These are phyloP conservation scores for Pichia sp. DNA, from an alignment of 1,139 yeast species.

Conservation along the genomic window DNA sequence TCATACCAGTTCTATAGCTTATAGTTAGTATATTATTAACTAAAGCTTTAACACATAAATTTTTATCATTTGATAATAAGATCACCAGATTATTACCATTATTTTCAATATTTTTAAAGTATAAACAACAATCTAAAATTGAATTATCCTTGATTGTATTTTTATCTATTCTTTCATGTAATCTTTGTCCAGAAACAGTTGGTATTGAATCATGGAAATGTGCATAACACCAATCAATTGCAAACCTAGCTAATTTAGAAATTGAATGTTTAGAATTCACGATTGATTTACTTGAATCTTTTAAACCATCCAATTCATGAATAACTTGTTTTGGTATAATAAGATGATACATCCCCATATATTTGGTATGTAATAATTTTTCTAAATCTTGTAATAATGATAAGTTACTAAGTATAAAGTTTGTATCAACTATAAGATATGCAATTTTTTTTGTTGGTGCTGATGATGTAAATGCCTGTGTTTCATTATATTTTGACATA, in stretches of 20 bases:
- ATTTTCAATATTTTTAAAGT: constrained; percentile 36
- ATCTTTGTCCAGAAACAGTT: constrained; percentile 59
- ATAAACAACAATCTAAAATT: constrained; percentile 78
- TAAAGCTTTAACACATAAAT: constrained; percentile 72
- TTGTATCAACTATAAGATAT: constrained; percentile 65
- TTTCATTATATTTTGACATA: not conserved
- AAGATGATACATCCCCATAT: constrained; percentile 38
- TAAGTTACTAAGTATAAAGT: constrained; percentile 64
- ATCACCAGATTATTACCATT: constrained; percentile 45
- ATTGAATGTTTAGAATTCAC: constrained; percentile 28
- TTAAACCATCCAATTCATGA: constrained; percentile 75
- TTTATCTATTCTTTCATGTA: constrained; percentile 44
- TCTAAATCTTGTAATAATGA: constrained; percentile 46
- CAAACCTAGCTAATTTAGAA: constrained; percentile 61
- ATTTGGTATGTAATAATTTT: constrained; percentile 32
- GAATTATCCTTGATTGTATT: constrained; percentile 63
- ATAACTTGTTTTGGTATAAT: constrained; percentile 67
- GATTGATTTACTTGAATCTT: constrained; percentile 33
- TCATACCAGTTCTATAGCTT: constrained; percentile 53
- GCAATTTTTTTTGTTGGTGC: constrained; percentile 8
- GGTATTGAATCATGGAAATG: constrained; percentile 47
- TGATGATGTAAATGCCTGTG: not conserved
- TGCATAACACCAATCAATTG: constrained; percentile 73
- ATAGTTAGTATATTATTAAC: constrained; percentile 63
- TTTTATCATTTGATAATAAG: constrained; percentile 73